Base-by-base conservation (phyloP, 1,284 basidiomycete species). In the Ceraceosorus bombacis region DNA sequence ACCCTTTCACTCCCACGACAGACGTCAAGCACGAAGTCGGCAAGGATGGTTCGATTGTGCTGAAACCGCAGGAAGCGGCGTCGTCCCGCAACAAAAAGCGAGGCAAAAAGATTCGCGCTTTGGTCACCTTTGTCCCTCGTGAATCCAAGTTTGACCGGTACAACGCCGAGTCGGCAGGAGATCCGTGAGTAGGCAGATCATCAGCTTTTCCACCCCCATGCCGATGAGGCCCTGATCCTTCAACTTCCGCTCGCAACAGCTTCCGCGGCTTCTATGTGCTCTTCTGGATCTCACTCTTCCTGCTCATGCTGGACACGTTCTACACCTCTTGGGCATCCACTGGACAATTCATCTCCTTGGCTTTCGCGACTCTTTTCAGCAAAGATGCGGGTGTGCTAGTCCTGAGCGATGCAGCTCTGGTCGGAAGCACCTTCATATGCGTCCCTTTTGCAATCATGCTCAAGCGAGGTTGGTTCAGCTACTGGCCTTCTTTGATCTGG, bases 291-390 rank as follows among this genome's bases (percentile, higher is more conserved):
- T 67, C 64, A 37, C 54, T 76, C n/a, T 65, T 65, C 15, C 60
- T 75, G 41, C 62, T 69, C 36, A 72, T 77, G 37, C 66, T 77
- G 55, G 71, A 72, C 60, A 70, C 70, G 6, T 71, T 67, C 15
- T 69, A 71, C 57, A 66, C 60, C 15, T 68, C 69, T 17, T 75
- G 69, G 40, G 58, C 62, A 9, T 51, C 58, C 37, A 86, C 84
- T 41, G 91, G 91, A 37, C 85, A 86, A 51, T 83, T 90, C 0
- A 83, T 96, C 48, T 69, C 88, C 59, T 81, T 90, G 64, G 84
- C 82, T 9, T 96, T 98, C 72, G 90, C 89, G 2, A 82, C 84
- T 48, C 85, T 94, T 80, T 89, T 99, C 79, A 92, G 90, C 0
- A 83, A 85, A 61, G 89, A 98, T 76, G 90, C 85, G 1, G 77